Evolutionary conservation across 805 yeast genomes (phyloP), one percentile per base, ranked within the genome.

Genomic region (Kodamaea restingae): DNA sequence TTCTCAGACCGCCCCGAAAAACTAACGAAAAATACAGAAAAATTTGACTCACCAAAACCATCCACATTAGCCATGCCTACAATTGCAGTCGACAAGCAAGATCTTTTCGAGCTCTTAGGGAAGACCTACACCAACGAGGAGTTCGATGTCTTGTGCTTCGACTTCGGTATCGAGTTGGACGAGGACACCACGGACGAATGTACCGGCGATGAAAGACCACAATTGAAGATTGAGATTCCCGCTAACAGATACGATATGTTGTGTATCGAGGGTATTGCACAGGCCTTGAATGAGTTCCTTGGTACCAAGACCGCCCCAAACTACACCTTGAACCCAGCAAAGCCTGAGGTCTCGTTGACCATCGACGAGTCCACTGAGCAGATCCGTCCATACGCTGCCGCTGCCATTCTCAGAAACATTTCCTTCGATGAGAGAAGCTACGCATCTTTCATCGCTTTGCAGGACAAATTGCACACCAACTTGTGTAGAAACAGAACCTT

Each of bases 231-330:
- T 56, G 99, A 93, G 64, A 81, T 95, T 48, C 97, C 96, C 42
- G 99, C 99, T 46, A 93, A 93, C 70, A 84, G 99, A 73, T 95
- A 93, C 59, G 99, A 93, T 63, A 80, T 93, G 90, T 79, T 93
- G 49, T 95, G 98, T 72, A 84, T 88, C 52, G 99, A 93, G 67
- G 99, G 99, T 58, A 88, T 93, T 63, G 88, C 97, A 1, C 95
- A 88, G 58, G 91, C 98, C 1, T 71, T 93, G 58, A 88, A 88
- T 56, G 95, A 90, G 60, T 93, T 86, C 58, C 72, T 91, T 53
- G 95, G 95, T 26, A 78, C 76, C 44, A 52, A 62, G 4, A 58
- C 65, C 35, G 70, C 84, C 31, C 96, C 98, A 37, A 62, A 66
- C 21, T 91, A 76, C 72, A 77, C 67, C 38, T 70, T 85, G 43